These are phyloP conservation scores for Orbilia blumenaviensis DNA, from an alignment of 2,329 filamentous ascomycete species.

Conservation along the genomic window DNA sequence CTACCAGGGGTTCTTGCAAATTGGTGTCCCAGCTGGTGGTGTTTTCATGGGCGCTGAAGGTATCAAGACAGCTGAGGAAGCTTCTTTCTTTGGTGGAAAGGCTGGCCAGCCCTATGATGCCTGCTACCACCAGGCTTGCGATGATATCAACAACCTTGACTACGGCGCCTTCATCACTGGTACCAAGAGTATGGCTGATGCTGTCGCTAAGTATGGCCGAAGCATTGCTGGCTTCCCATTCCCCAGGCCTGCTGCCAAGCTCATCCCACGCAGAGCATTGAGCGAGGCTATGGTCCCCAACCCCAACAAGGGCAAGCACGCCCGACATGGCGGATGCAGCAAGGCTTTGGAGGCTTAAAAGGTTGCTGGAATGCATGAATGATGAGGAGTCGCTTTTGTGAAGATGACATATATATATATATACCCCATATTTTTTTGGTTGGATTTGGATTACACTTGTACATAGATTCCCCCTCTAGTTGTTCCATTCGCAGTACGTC, in stretches of 20 bases:
- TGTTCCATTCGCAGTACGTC: neutral
- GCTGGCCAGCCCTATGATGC: slow-evolving; percentile 61
- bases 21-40: slow-evolving; percentile 68
- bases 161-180: slow-evolving; percentile 57
- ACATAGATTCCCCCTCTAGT: slow-evolving; percentile 24
- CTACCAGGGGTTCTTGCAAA: slow-evolving; percentile 69
- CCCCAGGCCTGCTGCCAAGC: slow-evolving; percentile 41
- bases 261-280: slow-evolving; percentile 17
- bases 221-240: slow-evolving; percentile 73
- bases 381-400: slow-evolving; percentile 6
- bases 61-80: slow-evolving; percentile 68
- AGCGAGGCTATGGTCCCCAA: slow-evolving; percentile 33
- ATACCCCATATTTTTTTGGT: slow-evolving; percentile 21
- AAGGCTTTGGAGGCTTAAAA: slow-evolving; percentile 23
- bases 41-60: slow-evolving; percentile 70
- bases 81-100: slow-evolving; percentile 66
- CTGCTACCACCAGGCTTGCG: slow-evolving; percentile 53
- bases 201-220: slow-evolving; percentile 73
- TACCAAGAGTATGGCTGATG: slow-evolving; percentile 71
- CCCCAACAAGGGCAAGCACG: slow-evolving; percentile 40
- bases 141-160: slow-evolving; percentile 46
- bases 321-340: slow-evolving; percentile 34
- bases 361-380: neutral
- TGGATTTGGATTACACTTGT: neutral
- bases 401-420: too few species aligned